Evolutionary conservation across 257 asterid genomes (phyloP), one percentile per base, ranked within the genome.

Genomic region (Przewalskia tangutica): DNA sequence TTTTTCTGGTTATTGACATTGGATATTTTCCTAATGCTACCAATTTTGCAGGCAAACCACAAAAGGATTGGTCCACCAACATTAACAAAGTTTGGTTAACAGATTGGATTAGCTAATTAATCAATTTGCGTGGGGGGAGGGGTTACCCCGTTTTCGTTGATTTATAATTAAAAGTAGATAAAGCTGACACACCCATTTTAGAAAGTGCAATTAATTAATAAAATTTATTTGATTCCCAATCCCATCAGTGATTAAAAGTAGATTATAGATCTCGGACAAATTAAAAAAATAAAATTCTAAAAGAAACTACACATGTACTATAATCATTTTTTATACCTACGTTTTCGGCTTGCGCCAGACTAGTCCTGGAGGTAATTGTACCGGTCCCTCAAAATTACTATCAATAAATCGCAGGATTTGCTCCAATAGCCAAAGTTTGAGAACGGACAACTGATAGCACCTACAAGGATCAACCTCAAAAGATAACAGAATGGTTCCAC

Each of bases 151-250:
- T 60, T 81, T 55, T 9, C 32, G 5, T 51, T 81, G 73, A 50
- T 48, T 68, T 81, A 20, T 50, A 51, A 81, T 50, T 81, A 67
- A 82, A 68, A 83, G 79, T 75, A 75, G 79, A 75, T 50, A 75
- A 67, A 77, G 84, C 84, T 77, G 84, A 55, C 58, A 77, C 27
- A 85, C 6, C 60, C 55, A 75, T 75, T 51, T 73, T 17, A 36
- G 20, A 48, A 65, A 56, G 76, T 7, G 54, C n/a, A 16, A 50
- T n/a, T n/a, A n/a, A n/a, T n/a, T n/a, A n/a, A n/a, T n/a, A 77
- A 63, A 7, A 56, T 54, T 62, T 10, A 62, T 75, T 58, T 50
- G 78, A 44, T 71, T 60, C 55, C 27, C 65, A 18, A 44, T 32
- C 81, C 5, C 20, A 20, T 12, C 42, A 48, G 50, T 16, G 81